Conservation (phyloP, 2,329 filamentous ascomycete species). For the Fusarium nisikadoi region DNA sequence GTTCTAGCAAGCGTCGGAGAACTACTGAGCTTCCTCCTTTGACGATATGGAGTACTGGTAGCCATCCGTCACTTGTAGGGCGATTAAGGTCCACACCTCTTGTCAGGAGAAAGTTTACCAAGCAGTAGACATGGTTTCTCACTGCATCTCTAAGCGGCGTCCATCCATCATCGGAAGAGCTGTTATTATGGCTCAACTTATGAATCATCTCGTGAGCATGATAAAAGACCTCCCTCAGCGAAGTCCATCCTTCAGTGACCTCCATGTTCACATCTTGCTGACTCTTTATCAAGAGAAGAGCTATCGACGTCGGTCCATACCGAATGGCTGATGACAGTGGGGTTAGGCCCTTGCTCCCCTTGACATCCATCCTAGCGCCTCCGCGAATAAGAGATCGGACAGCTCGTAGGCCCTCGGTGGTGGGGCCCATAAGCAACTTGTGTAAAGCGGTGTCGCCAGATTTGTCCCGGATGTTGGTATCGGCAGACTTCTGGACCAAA, state of each 20-base stretch:
- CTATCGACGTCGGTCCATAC: neutral
- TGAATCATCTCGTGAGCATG: neutral
- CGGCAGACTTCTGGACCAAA: neutral
- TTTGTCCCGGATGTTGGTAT: neutral
- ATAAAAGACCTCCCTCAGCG: neutral
- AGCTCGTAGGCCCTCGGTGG: neutral
- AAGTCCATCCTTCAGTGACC: neutral
- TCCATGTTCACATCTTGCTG: neutral
- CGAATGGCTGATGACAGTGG: neutral
- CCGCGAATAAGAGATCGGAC: neutral
- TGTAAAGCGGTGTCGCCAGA: neutral
- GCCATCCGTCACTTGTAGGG: no score
- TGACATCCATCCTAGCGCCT: no score
- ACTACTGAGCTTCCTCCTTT: no score
- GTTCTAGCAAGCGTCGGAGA: no score
- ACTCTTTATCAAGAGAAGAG: neutral
- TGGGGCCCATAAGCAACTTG: neutral
- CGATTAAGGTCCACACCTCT: no score
- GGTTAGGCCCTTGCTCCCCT: neutral
- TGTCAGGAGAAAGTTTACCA: no score
- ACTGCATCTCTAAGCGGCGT: no score
- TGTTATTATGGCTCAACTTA: no score
- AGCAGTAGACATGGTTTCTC: no score
- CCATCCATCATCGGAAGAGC: no score
- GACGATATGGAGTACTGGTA: no score